Percentiles rank a stretch among this genome's conserved stretches.
These are phyloP conservation scores for Xylaria nigripes DNA, from an alignment of 495 filamentous ascomycete species.

Conservation along the genomic window DNA sequence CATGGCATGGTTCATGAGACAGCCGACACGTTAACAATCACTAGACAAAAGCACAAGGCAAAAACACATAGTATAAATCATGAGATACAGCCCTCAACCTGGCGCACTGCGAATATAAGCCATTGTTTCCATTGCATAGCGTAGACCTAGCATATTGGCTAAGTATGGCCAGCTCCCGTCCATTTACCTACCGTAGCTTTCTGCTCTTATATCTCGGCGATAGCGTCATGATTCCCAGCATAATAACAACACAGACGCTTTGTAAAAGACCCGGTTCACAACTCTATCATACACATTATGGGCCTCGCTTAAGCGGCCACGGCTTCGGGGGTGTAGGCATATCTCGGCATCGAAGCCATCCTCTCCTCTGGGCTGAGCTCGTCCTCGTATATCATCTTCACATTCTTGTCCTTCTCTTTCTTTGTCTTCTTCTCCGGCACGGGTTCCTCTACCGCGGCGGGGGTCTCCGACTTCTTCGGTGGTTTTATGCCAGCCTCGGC, in stretches of 20 bases:
- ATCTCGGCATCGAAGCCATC: constrained; percentile 70
- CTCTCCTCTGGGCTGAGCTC: constrained; percentile 79
- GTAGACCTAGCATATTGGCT: background rate
- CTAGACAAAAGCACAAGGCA: too few relatives aligned
- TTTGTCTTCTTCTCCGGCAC: constrained; percentile 56
- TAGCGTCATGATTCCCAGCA: background rate
- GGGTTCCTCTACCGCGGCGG: constrained; percentile 30
- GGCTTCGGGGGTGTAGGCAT: constrained; percentile 55
- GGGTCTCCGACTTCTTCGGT: constrained; percentile 38
- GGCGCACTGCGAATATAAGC: background rate
- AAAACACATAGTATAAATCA: background rate
- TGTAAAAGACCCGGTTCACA: background rate
- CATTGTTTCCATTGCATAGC: background rate
- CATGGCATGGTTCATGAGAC: too few relatives aligned
- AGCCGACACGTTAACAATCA: too few relatives aligned
- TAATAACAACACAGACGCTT: background rate
- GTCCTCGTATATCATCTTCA: constrained; percentile 70
- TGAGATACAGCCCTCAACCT: background rate
- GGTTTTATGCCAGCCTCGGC: constrained; percentile 50
- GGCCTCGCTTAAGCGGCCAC: constrained; percentile 10
- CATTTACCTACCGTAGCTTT: background rate
- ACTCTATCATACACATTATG: background rate
- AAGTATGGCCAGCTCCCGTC: background rate
- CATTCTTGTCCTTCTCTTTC: constrained; percentile 60
- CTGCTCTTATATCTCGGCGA: background rate